Evolutionary conservation across 805 yeast species (phyloP).

Genomic region (Saccharomycopsis guyanensis): DNA sequence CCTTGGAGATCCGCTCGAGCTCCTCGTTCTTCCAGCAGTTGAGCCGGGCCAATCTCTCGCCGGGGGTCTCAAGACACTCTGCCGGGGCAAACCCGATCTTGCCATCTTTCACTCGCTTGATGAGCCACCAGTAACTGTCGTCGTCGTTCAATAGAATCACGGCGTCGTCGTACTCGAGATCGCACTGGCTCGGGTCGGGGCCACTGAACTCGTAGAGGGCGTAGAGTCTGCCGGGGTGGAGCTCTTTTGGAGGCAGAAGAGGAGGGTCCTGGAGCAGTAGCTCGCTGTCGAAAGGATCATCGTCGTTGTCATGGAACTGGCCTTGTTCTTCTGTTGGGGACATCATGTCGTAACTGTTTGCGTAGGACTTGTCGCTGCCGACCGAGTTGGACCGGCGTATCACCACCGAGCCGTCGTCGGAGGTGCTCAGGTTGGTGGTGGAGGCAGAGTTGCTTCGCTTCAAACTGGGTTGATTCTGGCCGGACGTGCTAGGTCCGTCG

Average conservation of each 20-base stretch:
- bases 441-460: constrained; percentile 7
- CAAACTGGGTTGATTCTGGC: not conserved
- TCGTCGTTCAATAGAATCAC: constrained; percentile 78
- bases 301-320: constrained; percentile 25
- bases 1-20: constrained; percentile 31
- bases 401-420: constrained; percentile 7
- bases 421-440: constrained; percentile 1
- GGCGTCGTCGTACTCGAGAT: constrained; percentile 70
- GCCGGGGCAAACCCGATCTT: constrained; percentile 95
- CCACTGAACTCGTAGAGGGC: constrained; percentile 85
- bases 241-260: constrained; percentile 60
- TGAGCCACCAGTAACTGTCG: constrained; percentile 97
- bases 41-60: constrained; percentile 82
- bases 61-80: constrained; percentile 85
- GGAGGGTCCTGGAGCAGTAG: constrained; percentile 35
- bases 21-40: constrained; percentile 91
- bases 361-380: constrained; percentile 3
- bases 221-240: constrained; percentile 76
- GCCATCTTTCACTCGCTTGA: constrained; percentile 48
- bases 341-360: not conserved
- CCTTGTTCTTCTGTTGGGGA: constrained; percentile 3
- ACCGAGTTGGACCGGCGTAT: constrained; percentile 9
- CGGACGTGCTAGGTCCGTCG: not conserved
- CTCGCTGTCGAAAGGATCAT: constrained; percentile 26
- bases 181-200: constrained; percentile 89